Evolutionary conservation across 306 rosid genomes (phyloP), one percentile per base, ranked within the genome.

Genomic region (Urtica urens): DNA sequence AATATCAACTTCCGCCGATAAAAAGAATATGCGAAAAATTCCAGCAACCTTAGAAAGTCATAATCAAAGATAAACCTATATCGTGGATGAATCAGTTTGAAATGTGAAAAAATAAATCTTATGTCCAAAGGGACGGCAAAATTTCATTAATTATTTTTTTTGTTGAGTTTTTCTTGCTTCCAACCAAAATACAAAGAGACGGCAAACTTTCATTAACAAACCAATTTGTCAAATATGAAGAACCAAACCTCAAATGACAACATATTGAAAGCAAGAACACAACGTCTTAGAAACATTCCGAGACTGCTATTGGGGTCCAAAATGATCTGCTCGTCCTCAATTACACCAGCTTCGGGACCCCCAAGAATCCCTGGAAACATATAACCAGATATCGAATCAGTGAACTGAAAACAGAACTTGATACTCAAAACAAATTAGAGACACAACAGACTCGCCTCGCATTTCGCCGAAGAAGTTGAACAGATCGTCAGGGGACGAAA

Each of bases 201-300:
- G 18, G 15, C 17, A 39, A 16, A 25, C 6, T 28, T 4, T 13
- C 6, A 42, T 6, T 20, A 26, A 31, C 29, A 43, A 25, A 38
- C 14, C 19, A 11, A 23, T 7, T 16, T 14, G n/a, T 14, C 38
- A 44, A 42, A 45, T 41, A 38, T 20, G 34, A 10, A 19, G 14
- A 21, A 41, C 23, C 20, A 33, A 51, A 90, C 97, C 97, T 81
- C 97, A 64, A 84, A 79, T 7, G 95, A 71, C 39, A 90, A 72
- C 48, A 81, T 66, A 72, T 90, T 90, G 66, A 90, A 90, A 5
- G 97, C 90, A 71, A 81, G 95, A 26, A 85, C 24, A 62, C 94
- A 77, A 3, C 85, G 92, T 39, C 92, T 84, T 24, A 90, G 82
- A 78, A 81, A 90, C 73, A 81, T 57, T 62, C 97, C 95, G 31